Conservation (phyloP, 495 filamentous ascomycete genomes). For the Hypoxylon fuscum region DNA sequence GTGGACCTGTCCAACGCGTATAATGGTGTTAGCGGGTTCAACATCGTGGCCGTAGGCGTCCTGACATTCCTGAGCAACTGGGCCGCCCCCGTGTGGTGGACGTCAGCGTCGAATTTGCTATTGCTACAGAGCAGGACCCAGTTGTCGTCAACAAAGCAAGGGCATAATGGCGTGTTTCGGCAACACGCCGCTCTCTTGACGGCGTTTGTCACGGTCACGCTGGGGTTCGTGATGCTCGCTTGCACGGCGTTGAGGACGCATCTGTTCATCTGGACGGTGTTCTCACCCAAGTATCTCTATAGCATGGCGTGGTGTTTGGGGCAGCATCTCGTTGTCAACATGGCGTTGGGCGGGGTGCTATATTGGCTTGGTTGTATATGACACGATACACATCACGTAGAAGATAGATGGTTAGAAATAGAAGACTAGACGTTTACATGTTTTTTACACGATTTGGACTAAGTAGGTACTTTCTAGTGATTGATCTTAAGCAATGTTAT, state of each 20-base stretch:
- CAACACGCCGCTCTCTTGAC: conserved; percentile 70
- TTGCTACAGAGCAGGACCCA: conserved; percentile 50
- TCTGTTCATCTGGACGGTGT: conserved; percentile 99
- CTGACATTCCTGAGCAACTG: conserved; percentile 91
- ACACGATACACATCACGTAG: neutral
- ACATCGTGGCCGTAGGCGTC: conserved; percentile 72
- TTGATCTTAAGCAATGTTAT: no score
- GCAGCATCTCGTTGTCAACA: conserved; percentile 79
- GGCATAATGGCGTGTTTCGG: conserved; percentile 36
- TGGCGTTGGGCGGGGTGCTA: conserved; percentile 64
- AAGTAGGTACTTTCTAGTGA: no score
- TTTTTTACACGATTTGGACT: no score
- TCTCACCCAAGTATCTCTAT: conserved; percentile 96
- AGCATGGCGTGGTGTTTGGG: conserved; percentile 84
- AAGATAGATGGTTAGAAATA: no score
- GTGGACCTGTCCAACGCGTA: conserved; percentile 86
- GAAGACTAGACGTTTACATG: no score
- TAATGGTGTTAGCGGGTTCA: conserved; percentile 79
- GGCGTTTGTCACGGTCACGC: conserved; percentile 66
- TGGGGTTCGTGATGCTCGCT: conserved; percentile 83
- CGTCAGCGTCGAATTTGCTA: conserved; percentile 65
- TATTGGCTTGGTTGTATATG: conserved; percentile 57
- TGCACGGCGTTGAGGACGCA: conserved; percentile 87
- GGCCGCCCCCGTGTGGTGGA: conserved; percentile 92
- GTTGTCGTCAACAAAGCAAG: neutral